Base-by-base conservation (phyloP, 1,139 yeast species). In the Maudiozyma humilis region DNA sequence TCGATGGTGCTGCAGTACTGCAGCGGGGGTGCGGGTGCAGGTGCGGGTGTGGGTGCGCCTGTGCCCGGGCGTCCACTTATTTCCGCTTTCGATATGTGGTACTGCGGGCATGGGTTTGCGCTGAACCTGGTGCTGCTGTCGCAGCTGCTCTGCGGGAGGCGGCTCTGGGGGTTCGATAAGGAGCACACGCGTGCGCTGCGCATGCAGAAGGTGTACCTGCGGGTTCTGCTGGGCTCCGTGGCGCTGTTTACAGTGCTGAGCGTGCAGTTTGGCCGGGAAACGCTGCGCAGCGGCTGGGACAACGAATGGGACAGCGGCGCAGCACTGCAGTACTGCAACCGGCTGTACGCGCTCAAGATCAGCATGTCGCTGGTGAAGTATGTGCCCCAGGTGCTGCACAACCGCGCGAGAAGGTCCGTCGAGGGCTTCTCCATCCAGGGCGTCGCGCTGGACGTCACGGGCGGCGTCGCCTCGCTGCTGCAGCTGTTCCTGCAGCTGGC, bases 321-420 rank as follows among this genome's bases (percentile, higher is more conserved):
- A 20, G 56, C 60, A 1, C 36, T 61, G 40, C 44, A 47, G 2
- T 58, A 52, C 42, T 60, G 63, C 37, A 60, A 61, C 40, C 49
- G 49, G 34, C 42, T 63, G 39, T 56, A 53, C 36, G 14, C 51
- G 12, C 64, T 76, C 46, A 79, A 79, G 61, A 73, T 79, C 15
- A 48, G 64, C 20, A 71, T 78, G 70, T 76, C 82, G 45, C 61
- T 76, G 25, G 65, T 75, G 46, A 80, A 80, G 56, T 78, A 79
- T 55, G 56, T 80, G 4, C 86, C 87, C 0, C 87, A 80, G 55
- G 71, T 79, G 4, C 51, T 64, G 27, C 74, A 76, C 55, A 80
- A 79, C 52, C 66, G 63, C 47, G 67, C 67, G 39, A 69, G 85
- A 42, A 66, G 68, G 47, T 73, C 82, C 1, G 75, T 79, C 56